Evolutionary conservation across 2,329 filamentous ascomycete species (phyloP).

Genomic region (Ascochyta rabiei): DNA sequence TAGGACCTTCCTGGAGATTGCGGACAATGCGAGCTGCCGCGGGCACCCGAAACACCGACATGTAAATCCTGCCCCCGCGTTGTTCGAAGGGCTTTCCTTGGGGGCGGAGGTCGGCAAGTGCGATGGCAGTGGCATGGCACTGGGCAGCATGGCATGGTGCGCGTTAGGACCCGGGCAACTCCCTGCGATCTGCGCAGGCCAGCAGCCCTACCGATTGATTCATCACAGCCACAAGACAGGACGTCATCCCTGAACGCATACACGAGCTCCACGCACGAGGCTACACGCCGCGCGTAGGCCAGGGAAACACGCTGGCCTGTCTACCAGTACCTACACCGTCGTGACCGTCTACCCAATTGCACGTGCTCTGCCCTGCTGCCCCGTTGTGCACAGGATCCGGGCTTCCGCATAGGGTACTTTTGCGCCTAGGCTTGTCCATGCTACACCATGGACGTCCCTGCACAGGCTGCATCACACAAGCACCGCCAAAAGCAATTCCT

Average conservation of each 20-base stretch:
- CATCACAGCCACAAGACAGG: neutral
- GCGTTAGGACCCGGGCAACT: neutral
- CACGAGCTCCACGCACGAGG: constrained; percentile 2
- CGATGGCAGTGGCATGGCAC: too few relatives aligned
- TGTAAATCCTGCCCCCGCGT: constrained; percentile 7
- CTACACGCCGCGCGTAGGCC: constrained; percentile 1
- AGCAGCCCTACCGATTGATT: constrained; percentile 7
- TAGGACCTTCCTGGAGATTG: constrained; percentile 14
- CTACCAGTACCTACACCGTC: too few relatives aligned
- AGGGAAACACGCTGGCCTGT: neutral
- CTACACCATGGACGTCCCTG: constrained; percentile 15
- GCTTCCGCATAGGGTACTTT: neutral
- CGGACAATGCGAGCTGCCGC: neutral
- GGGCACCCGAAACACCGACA: constrained; percentile 1
- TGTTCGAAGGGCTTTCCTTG: neutral
- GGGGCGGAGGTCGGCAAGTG: neutral
- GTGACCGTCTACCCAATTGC: neutral
- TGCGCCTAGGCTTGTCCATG: neutral
- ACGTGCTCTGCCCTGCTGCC: neutral
- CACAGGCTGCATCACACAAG: constrained; percentile 19
- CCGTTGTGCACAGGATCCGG: neutral
- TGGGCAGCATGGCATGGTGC: neutral
- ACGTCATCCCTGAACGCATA: constrained; percentile 10
- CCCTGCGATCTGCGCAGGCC: constrained; percentile 8
- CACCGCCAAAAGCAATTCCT: constrained; percentile 20